A percentile compares a stretch with the other conserved stretches of the same genome.
phyloP scores from a whole-genome alignment of 805 yeast genomes.

The Pichia rugopelliculosa region DNA sequence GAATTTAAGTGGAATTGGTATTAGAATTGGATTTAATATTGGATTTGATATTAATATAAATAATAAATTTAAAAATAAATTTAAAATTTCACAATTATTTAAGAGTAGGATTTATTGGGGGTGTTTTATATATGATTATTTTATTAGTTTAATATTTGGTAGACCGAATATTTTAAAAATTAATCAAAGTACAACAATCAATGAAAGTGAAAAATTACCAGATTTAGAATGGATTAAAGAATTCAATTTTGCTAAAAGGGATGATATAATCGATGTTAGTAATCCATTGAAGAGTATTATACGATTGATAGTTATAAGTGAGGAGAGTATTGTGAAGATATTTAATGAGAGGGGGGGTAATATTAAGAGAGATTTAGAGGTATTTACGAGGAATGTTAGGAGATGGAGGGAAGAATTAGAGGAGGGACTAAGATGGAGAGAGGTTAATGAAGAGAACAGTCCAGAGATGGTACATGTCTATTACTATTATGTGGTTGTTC shows the following conservation, averaged over 20 bases:
- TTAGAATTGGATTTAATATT: constrained; percentile 57
- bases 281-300: constrained; percentile 38
- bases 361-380: neutral
- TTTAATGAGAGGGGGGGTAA: constrained; percentile 17
- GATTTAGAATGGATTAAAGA: constrained; percentile 59
- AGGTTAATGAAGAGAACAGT: constrained; percentile 29
- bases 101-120: constrained; percentile 63
- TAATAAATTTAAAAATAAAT: neutral
- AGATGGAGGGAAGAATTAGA: constrained; percentile 48
- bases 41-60: constrained; percentile 39
- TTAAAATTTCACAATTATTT: constrained; percentile 39
- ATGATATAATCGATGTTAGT: constrained; percentile 30
- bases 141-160: constrained; percentile 52
- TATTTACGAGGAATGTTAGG: constrained; percentile 3
- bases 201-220: constrained; percentile 52
- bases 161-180: constrained; percentile 49
- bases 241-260: constrained; percentile 33
- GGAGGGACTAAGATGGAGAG: constrained; percentile 42
- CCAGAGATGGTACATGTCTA: constrained; percentile 43
- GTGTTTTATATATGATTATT: constrained; percentile 55
- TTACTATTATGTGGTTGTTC: constrained; percentile 48
- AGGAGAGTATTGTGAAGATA: constrained; percentile 37
- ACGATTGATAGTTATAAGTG: constrained; percentile 36
- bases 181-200: constrained; percentile 53
- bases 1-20: constrained; percentile 56